Evolutionary conservation across 192 early-diverging fungal species (phyloP).

Genomic region (Linnemannia exigua): DNA sequence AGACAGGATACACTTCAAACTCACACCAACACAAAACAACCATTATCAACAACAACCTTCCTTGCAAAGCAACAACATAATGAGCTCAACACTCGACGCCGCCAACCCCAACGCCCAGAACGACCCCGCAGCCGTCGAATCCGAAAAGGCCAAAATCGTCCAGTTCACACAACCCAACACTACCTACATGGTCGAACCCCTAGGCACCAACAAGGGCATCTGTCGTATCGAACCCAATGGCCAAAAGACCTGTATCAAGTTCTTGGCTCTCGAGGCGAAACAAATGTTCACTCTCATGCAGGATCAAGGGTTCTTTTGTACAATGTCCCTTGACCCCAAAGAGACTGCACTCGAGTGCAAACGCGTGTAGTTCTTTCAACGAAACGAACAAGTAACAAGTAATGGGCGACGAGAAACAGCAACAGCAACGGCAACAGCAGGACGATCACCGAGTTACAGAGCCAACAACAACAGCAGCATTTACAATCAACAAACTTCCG

Average conservation of each 20-base stretch:
- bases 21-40: neutral
- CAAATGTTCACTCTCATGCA: slow-evolving; percentile 59
- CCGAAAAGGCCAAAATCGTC: slow-evolving; percentile 44
- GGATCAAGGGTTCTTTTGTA: slow-evolving; percentile 56
- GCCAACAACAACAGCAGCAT: neutral
- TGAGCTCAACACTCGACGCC: slow-evolving; percentile 53
- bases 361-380: slow-evolving; percentile 27
- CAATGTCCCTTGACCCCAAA: slow-evolving; percentile 44
- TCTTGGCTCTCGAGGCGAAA: slow-evolving; percentile 48
- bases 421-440: neutral
- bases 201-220: slow-evolving; percentile 54
- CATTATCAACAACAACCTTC: neutral
- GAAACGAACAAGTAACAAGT: neutral
- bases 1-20: neutral
- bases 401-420: neutral
- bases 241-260: slow-evolving; percentile 56
- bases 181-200: slow-evolving; percentile 44
- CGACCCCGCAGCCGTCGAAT: slow-evolving; percentile 45
- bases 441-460: neutral
- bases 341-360: slow-evolving; percentile 51
- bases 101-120: slow-evolving; percentile 44
- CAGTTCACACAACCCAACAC: slow-evolving; percentile 55
- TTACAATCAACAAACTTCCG: neutral
- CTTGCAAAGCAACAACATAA: slow-evolving; percentile 1
- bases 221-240: slow-evolving; percentile 53